These are phyloP conservation scores for Entonaema liquescens DNA, from an alignment of 495 filamentous ascomycete species.

Conservation along the genomic window DNA sequence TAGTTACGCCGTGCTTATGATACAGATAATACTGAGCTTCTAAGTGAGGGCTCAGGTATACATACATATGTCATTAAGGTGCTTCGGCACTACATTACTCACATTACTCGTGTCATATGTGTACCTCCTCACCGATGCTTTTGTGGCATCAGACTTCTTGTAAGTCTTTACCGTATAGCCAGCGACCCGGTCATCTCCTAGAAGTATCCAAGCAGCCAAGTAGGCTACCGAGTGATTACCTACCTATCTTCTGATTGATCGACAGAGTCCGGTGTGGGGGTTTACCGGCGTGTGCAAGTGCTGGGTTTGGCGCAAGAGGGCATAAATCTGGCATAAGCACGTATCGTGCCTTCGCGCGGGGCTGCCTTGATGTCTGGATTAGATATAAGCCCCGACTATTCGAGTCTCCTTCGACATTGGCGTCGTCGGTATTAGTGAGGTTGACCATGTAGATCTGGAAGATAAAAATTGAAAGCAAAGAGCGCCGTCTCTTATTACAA, in stretches of 20 bases:
- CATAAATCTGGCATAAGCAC: conserved; percentile 5
- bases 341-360: neutral
- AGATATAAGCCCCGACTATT: neutral
- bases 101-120: conserved; percentile 24
- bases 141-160: neutral
- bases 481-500: neutral
- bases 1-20: conserved; percentile 28
- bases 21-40: neutral
- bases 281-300: neutral
- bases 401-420: neutral
- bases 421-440: neutral
- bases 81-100: conserved; percentile 15
- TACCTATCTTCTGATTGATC: neutral
- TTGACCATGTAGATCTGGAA: neutral
- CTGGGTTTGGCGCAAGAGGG: neutral
- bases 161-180: conserved; percentile 3
- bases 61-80: conserved; percentile 2
- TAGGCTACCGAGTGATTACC: conserved; percentile 4
- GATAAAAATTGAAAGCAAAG: neutral
- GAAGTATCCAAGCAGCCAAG: neutral
- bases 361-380: neutral
- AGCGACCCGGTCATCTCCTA: neutral
- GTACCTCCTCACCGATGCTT: conserved; percentile 6
- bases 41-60: neutral
- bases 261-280: conserved; percentile 1